phyloP scores from a whole-genome alignment of 495 filamentous ascomycete species.

The Ascodesmis nigricans region DNA sequence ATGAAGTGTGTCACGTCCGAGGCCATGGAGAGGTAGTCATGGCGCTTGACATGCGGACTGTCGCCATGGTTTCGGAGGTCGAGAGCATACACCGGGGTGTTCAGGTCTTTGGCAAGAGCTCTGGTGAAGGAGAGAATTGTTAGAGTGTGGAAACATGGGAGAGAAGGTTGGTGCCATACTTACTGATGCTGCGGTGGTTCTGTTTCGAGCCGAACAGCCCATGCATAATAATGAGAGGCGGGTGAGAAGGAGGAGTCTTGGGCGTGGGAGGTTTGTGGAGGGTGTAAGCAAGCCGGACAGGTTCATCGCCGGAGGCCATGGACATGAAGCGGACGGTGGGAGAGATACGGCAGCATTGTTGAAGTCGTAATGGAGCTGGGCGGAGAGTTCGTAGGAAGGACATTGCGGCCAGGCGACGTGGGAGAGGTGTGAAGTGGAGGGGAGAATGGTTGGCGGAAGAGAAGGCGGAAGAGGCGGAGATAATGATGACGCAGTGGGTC shows the following conservation, averaged over 20 bases:
- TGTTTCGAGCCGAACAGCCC: conserved; percentile 90
- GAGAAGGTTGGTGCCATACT: conserved; percentile 39
- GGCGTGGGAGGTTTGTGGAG: conserved; percentile 23
- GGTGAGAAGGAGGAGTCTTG: conserved; percentile 25
- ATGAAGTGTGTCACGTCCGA: conserved; percentile 74
- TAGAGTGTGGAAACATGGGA: not conserved
- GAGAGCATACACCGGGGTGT: conserved; percentile 60
- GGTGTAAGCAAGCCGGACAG: conserved; percentile 29
- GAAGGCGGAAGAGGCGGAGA: no score
- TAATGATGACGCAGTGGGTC: no score
- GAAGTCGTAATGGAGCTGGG: not conserved
- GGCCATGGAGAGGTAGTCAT: conserved; percentile 73
- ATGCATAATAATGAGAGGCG: conserved; percentile 74
- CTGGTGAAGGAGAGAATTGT: conserved; percentile 25
- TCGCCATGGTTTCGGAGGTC: conserved; percentile 92
- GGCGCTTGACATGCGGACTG: conserved; percentile 49
- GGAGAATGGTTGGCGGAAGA: no score
- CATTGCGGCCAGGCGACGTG: not conserved
- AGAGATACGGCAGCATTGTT: conserved; percentile 5
- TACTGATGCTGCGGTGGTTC: conserved; percentile 90
- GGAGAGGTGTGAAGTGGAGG: no score
- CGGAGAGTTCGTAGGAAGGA: not conserved
- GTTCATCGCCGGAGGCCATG: conserved; percentile 11
- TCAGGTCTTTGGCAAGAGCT: conserved; percentile 59
- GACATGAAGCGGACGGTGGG: conserved; percentile 2